Conservation (phyloP, 1,139 yeast species). For the Entelexis sorbosivorans region DNA sequence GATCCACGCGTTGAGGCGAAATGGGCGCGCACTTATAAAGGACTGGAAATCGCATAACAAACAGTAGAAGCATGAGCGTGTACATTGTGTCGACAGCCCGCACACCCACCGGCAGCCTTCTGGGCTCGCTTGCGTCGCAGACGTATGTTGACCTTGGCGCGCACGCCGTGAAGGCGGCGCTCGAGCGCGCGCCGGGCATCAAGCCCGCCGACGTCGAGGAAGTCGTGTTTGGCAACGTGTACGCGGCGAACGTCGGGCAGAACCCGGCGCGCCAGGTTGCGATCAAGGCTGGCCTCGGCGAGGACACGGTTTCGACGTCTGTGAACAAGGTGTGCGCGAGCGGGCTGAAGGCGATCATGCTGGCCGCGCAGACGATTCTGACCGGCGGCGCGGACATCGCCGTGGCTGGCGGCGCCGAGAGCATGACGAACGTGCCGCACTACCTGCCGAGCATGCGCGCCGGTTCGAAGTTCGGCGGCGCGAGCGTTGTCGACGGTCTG, state of each 20-base stretch:
- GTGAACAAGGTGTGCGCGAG: constrained; percentile 96
- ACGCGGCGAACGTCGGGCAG: constrained; percentile 91
- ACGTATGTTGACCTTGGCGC: constrained; percentile 79
- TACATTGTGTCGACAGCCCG: constrained; percentile 86
- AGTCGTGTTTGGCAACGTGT: constrained; percentile 82
- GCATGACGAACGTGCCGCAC: constrained; percentile 94
- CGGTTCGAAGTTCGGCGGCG: constrained; percentile 85
- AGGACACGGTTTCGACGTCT: constrained; percentile 71
- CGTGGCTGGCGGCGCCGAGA: constrained; percentile 95
- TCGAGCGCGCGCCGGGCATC: constrained; percentile 51
- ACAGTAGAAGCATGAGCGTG: constrained; percentile 33
- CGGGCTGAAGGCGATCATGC: constrained; percentile 81
- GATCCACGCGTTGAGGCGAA: too few relatives aligned
- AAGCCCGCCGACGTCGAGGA: constrained; percentile 69
- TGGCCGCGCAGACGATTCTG: constrained; percentile 81
- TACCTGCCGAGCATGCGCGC: constrained; percentile 74
- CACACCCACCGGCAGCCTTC: constrained; percentile 92
- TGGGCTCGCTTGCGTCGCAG: constrained; percentile 66
- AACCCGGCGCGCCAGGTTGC: constrained; percentile 98
- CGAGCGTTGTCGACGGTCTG: constrained; percentile 68
- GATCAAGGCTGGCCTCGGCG: constrained; percentile 72
- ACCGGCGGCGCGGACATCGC: constrained; percentile 87
- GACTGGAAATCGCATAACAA: background rate
- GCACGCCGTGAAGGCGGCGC: constrained; percentile 77
- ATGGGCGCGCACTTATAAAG: too few relatives aligned